Evolutionary conservation across 371 early-diverging fungal genomes (phyloP).

Genomic region (Umbelopsis sp.): DNA sequence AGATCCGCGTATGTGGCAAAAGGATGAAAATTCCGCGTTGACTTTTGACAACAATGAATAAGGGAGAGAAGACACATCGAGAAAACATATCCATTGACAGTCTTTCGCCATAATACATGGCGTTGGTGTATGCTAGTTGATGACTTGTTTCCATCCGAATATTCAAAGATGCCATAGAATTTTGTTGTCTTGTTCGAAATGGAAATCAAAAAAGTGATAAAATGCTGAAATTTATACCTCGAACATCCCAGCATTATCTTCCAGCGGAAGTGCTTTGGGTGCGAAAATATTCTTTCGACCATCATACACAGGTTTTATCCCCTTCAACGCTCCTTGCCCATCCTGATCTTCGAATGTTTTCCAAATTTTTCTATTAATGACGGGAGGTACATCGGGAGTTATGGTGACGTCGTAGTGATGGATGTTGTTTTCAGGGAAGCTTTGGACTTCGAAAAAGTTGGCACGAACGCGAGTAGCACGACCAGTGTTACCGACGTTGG

Average conservation of each 20-base stretch:
- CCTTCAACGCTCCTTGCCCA: slow-evolving; percentile 33
- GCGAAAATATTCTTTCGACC: slow-evolving; percentile 55
- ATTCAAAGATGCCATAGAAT: not conserved
- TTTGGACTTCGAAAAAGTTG: slow-evolving; percentile 52
- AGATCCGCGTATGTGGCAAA: no score
- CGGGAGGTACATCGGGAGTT: slow-evolving; percentile 45
- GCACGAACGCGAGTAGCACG: slow-evolving; percentile 37
- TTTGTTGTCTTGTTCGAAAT: not conserved
- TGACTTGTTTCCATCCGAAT: no score
- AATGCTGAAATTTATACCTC: slow-evolving; percentile 33
- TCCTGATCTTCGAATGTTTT: slow-evolving; percentile 40
- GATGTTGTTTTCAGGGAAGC: slow-evolving; percentile 43
- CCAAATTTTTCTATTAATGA: slow-evolving; percentile 53
- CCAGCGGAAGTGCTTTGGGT: slow-evolving; percentile 38
- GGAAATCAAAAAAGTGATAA: not conserved
- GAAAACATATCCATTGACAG: no score
- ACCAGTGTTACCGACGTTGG: slow-evolving; percentile 35
- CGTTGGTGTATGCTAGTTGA: no score
- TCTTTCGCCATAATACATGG: no score
- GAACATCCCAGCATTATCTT: slow-evolving; percentile 37
- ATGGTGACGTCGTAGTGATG: slow-evolving; percentile 48
- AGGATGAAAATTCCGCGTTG: no score
- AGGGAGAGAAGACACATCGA: no score
- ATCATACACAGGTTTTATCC: slow-evolving; percentile 51
- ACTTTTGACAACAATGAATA: no score